Evolutionary conservation across 306 rosid genomes (phyloP).

Genomic region (Glycyrrhiza uralensis): DNA sequence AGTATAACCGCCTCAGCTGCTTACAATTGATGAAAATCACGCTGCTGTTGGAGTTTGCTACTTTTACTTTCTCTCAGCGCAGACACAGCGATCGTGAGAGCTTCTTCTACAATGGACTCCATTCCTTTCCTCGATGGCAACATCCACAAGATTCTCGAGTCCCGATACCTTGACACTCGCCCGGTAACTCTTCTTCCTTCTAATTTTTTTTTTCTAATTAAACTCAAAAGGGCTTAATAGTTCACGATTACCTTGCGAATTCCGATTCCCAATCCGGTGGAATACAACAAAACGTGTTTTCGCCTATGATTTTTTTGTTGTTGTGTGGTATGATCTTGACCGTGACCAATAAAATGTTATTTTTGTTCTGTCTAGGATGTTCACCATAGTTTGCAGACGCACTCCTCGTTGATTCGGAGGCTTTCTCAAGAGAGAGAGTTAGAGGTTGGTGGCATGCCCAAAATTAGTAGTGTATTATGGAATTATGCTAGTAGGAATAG

Average conservation of each 20-base stretch:
- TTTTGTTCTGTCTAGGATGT: slow-evolving; percentile 42
- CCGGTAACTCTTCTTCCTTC: slow-evolving; percentile 34
- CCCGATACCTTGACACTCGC: slow-evolving; percentile 49
- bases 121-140: slow-evolving; percentile 67
- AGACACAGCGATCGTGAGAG: background rate
- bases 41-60: slow-evolving; percentile 13
- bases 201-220: background rate
- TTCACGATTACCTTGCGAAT: background rate
- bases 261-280: background rate
- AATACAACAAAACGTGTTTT: too few relatives aligned
- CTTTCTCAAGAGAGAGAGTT: slow-evolving; percentile 76
- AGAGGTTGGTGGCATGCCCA: slow-evolving; percentile 59
- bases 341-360: background rate
- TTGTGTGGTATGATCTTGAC: background rate
- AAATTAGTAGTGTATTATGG: background rate
- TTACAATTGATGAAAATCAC: slow-evolving; percentile 27
- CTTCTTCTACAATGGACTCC: slow-evolving; percentile 56
- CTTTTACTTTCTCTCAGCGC: slow-evolving; percentile 13
- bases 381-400: slow-evolving; percentile 67
- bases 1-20: slow-evolving; percentile 29
- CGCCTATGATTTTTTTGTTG: background rate
- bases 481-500: background rate
- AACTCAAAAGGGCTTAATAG: background rate
- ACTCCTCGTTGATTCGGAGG: slow-evolving; percentile 82
- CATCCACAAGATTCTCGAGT: slow-evolving; percentile 52